Evolutionary conservation across 768 basidiomycete genomes (phyloP).

Genomic region (Tricholoma matsutake): DNA sequence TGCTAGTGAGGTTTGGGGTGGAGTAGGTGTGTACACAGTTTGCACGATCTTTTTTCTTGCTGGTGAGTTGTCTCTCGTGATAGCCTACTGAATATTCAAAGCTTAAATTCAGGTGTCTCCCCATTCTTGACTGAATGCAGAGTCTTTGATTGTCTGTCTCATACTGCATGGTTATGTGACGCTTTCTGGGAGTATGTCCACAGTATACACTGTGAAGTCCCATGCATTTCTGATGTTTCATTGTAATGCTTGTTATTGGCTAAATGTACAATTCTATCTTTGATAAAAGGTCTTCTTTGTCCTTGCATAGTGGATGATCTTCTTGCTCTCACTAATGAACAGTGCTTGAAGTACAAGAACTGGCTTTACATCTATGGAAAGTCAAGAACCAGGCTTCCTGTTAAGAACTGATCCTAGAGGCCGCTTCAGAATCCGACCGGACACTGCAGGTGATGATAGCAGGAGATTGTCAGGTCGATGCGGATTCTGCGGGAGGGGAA

Average conservation of each 20-base stretch:
- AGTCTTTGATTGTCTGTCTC: slow-evolving; percentile 12
- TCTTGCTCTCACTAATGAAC: slow-evolving; percentile 8
- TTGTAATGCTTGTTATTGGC: too few species aligned
- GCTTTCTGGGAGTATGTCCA: slow-evolving; percentile 12
- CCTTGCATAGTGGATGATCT: slow-evolving; percentile 4
- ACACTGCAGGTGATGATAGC: too few species aligned
- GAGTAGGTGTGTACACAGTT: slow-evolving; percentile 12
- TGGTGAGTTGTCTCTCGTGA: slow-evolving; percentile 2
- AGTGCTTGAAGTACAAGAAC: slow-evolving; percentile 13
- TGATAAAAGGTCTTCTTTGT: neutral
- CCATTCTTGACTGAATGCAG: slow-evolving; percentile 9
- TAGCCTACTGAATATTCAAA: neutral
- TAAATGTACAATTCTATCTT: too few species aligned
- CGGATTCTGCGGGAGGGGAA: too few species aligned
- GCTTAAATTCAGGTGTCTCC: slow-evolving; percentile 6
- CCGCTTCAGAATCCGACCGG: too few species aligned
- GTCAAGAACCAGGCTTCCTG: neutral
- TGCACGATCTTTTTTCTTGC: slow-evolving; percentile 10
- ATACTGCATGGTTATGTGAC: slow-evolving; percentile 10
- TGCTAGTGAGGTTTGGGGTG: slow-evolving; percentile 1
- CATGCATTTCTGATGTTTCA: neutral
- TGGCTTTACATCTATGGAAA: slow-evolving; percentile 24
- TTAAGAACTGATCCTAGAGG: too few species aligned
- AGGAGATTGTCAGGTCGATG: too few species aligned
- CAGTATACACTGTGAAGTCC: neutral